phyloP scores from a whole-genome alignment of 257 asterid species.

The Eustoma russellianum region DNA sequence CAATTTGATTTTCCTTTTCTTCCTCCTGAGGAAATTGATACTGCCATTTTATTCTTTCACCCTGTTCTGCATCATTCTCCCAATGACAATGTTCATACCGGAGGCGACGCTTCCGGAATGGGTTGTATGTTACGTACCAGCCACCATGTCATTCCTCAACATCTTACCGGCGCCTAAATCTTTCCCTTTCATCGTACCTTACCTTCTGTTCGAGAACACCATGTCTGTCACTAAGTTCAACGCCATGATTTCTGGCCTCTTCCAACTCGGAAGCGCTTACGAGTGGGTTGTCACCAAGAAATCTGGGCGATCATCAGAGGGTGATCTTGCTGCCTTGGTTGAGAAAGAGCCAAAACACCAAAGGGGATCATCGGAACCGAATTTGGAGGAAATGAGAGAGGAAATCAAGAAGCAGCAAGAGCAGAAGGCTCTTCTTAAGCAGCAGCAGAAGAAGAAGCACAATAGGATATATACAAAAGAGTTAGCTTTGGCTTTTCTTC shows the following conservation, averaged over 20 bases:
- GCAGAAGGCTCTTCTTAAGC: constrained; percentile 13
- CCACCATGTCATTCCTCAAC: constrained; percentile 67
- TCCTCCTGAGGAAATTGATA: constrained; percentile 61
- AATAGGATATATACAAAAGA: constrained; percentile 75
- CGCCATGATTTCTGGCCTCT: constrained; percentile 90
- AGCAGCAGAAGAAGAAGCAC: constrained; percentile 52
- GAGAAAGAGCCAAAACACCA: constrained; percentile 45
- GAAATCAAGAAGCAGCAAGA: constrained; percentile 36
- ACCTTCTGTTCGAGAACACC: constrained; percentile 80
- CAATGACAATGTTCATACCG: constrained; percentile 85
- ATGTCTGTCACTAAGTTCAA: constrained; percentile 96
- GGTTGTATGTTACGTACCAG: constrained; percentile 85
- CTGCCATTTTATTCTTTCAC: constrained; percentile 94
- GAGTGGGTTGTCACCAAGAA: constrained; percentile 97
- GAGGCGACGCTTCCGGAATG: constrained; percentile 86
- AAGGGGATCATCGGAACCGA: constrained; percentile 62
- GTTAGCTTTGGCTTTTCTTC: constrained; percentile 64
- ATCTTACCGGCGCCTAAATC: constrained; percentile 83
- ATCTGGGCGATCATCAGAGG: constrained; percentile 80
- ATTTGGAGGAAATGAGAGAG: too few relatives aligned
- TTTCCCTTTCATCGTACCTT: constrained; percentile 86
- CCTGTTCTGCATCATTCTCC: constrained; percentile 81
- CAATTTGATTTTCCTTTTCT: constrained; percentile 56
- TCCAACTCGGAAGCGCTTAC: constrained; percentile 83
- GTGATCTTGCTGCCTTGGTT: constrained; percentile 46